A percentile compares a stretch with the other conserved stretches of the same genome.
Conservation (phyloP, 352 stramenopile species). For the Phytophthora lateralis region DNA sequence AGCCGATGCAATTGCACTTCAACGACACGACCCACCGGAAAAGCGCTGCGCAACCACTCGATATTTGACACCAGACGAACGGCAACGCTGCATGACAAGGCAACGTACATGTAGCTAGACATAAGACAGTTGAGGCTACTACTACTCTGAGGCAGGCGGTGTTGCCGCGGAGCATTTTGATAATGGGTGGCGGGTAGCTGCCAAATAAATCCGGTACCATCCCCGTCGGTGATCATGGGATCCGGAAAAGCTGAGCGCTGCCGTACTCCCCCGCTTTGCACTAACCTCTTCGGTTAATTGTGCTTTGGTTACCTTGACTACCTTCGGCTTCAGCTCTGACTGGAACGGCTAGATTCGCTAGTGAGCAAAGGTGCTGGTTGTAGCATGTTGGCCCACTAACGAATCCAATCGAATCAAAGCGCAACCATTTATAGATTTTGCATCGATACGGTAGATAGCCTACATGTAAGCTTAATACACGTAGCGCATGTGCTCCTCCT, state of each 20-base stretch:
- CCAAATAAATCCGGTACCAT: background rate
- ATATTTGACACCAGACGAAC: constrained; percentile 9
- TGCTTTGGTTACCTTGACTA: too few species aligned
- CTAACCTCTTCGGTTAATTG: background rate
- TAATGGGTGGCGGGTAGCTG: constrained; percentile 10
- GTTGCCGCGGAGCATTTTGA: constrained; percentile 1
- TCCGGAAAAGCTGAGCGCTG: background rate
- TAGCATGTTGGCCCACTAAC: background rate
- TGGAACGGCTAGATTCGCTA: background rate
- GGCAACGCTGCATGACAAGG: background rate
- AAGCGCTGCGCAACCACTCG: constrained; percentile 12
- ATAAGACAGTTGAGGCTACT: background rate
- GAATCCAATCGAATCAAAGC: background rate
- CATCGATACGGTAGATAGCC: too few species aligned
- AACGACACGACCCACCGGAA: constrained; percentile 23
- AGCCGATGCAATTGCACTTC: constrained; percentile 12
- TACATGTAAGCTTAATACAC: too few species aligned
- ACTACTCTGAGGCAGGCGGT: background rate
- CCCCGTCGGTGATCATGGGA: background rate
- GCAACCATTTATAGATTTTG: background rate
- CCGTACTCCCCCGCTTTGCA: too few species aligned
- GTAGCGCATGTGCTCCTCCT: too few species aligned
- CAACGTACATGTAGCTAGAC: too few species aligned
- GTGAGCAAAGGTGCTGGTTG: background rate
- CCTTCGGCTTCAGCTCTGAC: too few species aligned